Evolutionary conservation across 1,284 basidiomycete species (phyloP).

Genomic region (Vanrija humicola): DNA sequence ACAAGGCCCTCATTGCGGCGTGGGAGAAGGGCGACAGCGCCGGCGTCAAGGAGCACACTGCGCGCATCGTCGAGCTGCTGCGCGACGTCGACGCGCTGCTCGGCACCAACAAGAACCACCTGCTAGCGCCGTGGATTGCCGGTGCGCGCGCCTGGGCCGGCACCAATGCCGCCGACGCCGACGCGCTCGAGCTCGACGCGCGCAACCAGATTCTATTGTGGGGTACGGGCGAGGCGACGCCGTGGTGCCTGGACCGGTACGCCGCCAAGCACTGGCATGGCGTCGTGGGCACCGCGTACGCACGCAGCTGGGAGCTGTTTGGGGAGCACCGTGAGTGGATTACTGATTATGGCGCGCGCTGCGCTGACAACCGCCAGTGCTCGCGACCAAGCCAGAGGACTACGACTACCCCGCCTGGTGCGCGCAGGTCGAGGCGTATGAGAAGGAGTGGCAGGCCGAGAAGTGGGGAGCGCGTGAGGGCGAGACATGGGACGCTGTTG

Average conservation of each 20-base stretch:
- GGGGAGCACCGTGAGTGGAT: too few relatives aligned
- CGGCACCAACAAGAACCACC: constrained; percentile 46
- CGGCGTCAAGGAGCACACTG: background rate
- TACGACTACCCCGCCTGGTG: background rate
- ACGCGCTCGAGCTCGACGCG: constrained; percentile 47
- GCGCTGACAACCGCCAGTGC: too few relatives aligned
- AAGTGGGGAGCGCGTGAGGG: constrained; percentile 30
- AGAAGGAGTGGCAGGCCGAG: constrained; percentile 40
- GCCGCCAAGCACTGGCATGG: constrained; percentile 54
- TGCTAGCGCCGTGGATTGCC: constrained; percentile 49
- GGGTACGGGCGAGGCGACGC: constrained; percentile 52
- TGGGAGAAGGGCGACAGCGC: background rate
- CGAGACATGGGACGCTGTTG: constrained; percentile 25
- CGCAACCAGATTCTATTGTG: constrained; percentile 54
- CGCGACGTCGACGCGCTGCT: constrained; percentile 49
- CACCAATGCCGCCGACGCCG: background rate
- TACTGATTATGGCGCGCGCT: too few relatives aligned
- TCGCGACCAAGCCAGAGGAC: too few relatives aligned
- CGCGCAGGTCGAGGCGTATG: constrained; percentile 45
- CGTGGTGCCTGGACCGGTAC: constrained; percentile 30
- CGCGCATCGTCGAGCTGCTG: constrained; percentile 38
- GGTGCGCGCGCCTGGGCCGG: constrained; percentile 46
- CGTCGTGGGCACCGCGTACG: constrained; percentile 50
- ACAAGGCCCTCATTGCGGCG: constrained; percentile 20
- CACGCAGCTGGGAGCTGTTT: constrained; percentile 48